Base-by-base conservation (phyloP, 1,284 basidiomycete species). In the Puccinia horiana region DNA sequence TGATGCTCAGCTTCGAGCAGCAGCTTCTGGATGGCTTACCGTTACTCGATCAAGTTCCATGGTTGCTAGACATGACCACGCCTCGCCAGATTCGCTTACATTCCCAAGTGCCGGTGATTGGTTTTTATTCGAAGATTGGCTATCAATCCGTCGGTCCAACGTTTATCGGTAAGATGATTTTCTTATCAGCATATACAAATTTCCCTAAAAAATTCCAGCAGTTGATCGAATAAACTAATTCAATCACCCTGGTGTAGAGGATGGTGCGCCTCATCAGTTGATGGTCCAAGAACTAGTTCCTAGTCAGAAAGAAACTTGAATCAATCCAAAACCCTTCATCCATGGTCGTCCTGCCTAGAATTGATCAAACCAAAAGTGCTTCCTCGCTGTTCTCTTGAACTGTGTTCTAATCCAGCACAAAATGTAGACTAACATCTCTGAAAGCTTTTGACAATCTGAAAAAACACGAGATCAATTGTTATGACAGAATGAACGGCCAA, bases 261-360 rank as follows among this genome's bases (percentile, higher is more conserved):
- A 72, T 72, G 47, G 69, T 49, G 69, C 69, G 26, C 69, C 69
- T 47, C 69, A 72, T 49, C 69, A 72, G n/a, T 49, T 72, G 69
- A 72, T 72, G 69, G 47, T 72, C 42, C 47, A 72, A 49, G 37
- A 72, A 23, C 63, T 65, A 65, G 37, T 65, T 65, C 20, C 63
- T 3, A 18, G 29, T 35, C 32, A 35, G 20, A 16, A 12, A 20
- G 44, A 20, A n/a, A 54, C 52, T 23, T 54, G 26, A 61, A 61
- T 47, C 32, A 61, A 29, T 35, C 11, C 54, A 2, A 26, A 20
- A 18, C 54, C 29, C 23, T n/a, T n/a, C n/a, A n/a, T n/a, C n/a
- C n/a, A n/a, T n/a, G n/a, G n/a, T 5, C 49, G 44, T 16, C 44
- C 44, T 47, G 44, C 44, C 44, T 47, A 47, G 44, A 47, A 47